Percentiles rank a stretch among this genome's conserved stretches.
Evolutionary conservation across 1,284 basidiomycete genomes (phyloP).

Genomic region (Cutaneotrichosporon cyanovorans): DNA sequence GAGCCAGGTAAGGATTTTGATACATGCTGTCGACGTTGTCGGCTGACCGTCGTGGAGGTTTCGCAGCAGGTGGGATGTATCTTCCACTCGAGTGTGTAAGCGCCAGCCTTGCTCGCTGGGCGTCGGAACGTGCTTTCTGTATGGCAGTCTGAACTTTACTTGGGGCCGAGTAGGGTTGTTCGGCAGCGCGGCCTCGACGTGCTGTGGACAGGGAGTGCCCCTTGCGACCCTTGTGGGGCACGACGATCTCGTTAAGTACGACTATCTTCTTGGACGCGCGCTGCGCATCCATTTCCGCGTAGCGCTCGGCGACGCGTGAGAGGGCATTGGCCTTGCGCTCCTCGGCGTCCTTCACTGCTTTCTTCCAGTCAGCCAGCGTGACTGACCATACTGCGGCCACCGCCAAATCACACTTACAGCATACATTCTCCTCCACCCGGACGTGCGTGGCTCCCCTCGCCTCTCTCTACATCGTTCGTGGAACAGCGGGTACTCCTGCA

Average conservation of each 20-base stretch:
- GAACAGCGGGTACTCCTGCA: slow-evolving; percentile 30
- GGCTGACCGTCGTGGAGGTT: not conserved
- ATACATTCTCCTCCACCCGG: slow-evolving; percentile 40
- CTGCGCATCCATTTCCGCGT: slow-evolving; percentile 32
- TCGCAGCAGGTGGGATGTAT: slow-evolving; percentile 24
- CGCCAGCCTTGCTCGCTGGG: slow-evolving; percentile 31
- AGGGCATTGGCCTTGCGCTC: slow-evolving; percentile 28
- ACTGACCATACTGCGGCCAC: too few species aligned
- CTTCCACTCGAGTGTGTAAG: slow-evolving; percentile 36
- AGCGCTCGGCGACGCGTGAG: slow-evolving; percentile 27
- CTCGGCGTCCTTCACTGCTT: slow-evolving; percentile 30
- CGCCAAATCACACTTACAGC: slow-evolving; percentile 20
- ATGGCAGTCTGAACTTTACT: slow-evolving; percentile 15
- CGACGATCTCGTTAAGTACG: slow-evolving; percentile 24
- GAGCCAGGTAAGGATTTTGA: too few species aligned
- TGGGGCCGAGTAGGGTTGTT: not conserved
- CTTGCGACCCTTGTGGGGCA: slow-evolving; percentile 5
- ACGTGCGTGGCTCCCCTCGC: slow-evolving; percentile 25
- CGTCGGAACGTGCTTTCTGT: slow-evolving; percentile 32
- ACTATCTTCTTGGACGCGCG: slow-evolving; percentile 32
- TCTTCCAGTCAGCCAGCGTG: slow-evolving; percentile 23
- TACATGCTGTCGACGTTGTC: not conserved
- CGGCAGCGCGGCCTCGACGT: slow-evolving; percentile 1
- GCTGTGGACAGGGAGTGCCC: not conserved
- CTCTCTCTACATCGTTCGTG: slow-evolving; percentile 25